These are phyloP conservation scores for Diutina rugosa DNA, from an alignment of 1,139 yeast species.

Conservation along the genomic window DNA sequence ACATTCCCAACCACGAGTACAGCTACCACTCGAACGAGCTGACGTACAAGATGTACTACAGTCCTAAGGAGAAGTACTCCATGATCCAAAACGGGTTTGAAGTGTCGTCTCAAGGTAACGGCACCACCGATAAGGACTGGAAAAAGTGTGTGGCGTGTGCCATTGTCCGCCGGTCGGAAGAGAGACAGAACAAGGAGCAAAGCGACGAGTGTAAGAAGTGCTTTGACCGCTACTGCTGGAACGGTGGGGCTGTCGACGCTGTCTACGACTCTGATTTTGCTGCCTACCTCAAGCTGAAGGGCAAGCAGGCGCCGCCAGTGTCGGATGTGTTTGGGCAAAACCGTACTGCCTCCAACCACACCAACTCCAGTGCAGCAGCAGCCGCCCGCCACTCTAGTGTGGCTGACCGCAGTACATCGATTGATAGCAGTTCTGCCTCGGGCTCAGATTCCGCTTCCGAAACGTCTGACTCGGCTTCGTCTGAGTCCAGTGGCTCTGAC, in stretches of 20 bases:
- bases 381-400: background rate
- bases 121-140: slow-evolving; percentile 65
- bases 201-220: slow-evolving; percentile 66
- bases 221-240: slow-evolving; percentile 74
- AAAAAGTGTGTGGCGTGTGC: slow-evolving; percentile 83
- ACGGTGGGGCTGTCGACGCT: slow-evolving; percentile 28
- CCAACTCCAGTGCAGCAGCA: background rate
- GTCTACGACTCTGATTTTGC: background rate
- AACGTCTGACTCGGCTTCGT: no score
- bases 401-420: no score
- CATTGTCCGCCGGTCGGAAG: slow-evolving; percentile 68
- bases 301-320: background rate
- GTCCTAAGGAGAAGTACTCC: slow-evolving; percentile 17
- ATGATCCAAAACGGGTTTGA: slow-evolving; percentile 52
- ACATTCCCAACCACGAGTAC: slow-evolving; percentile 19
- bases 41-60: slow-evolving; percentile 26
- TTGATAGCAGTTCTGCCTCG: no score
- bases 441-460: no score
- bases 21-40: slow-evolving; percentile 25
- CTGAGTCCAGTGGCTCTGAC: no score
- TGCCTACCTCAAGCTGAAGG: background rate
- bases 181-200: slow-evolving; percentile 49
- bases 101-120: slow-evolving; percentile 56
- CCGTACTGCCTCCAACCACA: background rate
- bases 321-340: background rate